These are phyloP conservation scores for Lunularia cruciata DNA, from an alignment of 225 moss, liverwort and hornwort genomes.

Conservation along the genomic window DNA sequence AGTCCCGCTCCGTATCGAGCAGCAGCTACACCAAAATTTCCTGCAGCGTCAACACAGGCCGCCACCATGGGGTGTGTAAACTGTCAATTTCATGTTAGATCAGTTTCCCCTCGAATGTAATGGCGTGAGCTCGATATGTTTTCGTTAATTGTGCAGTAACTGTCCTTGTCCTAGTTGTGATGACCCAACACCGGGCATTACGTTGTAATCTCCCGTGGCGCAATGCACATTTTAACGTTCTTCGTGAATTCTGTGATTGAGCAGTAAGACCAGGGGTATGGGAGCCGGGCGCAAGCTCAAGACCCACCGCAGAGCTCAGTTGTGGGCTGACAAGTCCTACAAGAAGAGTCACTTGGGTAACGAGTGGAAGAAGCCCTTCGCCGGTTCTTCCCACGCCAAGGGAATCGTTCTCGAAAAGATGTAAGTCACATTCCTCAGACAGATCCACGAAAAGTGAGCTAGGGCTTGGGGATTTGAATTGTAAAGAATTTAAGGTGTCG, in stretches of 20 bases:
- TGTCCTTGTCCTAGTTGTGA: not conserved
- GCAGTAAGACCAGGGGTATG: constrained; percentile 97
- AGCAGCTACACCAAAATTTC: not conserved
- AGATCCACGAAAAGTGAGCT: no score
- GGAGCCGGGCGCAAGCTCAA: constrained; percentile 99
- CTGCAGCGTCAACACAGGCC: not conserved
- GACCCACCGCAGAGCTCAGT: constrained; percentile 83
- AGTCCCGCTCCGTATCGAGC: not conserved
- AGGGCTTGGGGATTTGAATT: no score
- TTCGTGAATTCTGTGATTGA: constrained; percentile 4
- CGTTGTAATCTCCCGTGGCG: not conserved
- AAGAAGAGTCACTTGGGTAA: constrained; percentile 96
- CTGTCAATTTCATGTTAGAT: not conserved
- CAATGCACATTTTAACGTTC: not conserved
- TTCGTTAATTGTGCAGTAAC: not conserved
- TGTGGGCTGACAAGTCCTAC: constrained; percentile 96
- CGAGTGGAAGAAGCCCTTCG: constrained; percentile 99
- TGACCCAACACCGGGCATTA: no score
- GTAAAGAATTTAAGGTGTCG: no score
- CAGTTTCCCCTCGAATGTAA: not conserved
- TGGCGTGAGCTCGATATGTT: no score
- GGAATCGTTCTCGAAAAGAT: constrained; percentile 95
- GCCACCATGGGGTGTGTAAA: constrained; percentile 17
- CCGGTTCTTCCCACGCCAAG: constrained; percentile 93
- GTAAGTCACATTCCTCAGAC: constrained; percentile 35